phyloP scores from a whole-genome alignment of 2,329 filamentous ascomycete genomes.

The Penicillium sp. region DNA sequence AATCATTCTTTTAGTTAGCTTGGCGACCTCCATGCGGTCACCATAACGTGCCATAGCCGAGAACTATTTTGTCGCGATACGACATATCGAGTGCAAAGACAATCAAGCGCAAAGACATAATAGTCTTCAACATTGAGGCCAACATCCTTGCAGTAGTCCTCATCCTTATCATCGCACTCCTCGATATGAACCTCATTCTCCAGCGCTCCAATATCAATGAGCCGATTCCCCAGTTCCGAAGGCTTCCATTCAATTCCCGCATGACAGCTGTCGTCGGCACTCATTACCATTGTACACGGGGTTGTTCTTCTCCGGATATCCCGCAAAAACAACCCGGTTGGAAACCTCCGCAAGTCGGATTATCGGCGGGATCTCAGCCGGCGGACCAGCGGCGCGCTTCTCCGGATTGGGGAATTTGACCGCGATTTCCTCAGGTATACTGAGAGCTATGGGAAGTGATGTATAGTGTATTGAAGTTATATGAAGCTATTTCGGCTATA shows the following conservation, averaged over 20 bases:
- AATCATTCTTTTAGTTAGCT: neutral
- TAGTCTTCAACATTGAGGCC: slow-evolving; percentile 44
- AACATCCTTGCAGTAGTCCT: slow-evolving; percentile 51
- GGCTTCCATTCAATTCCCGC: slow-evolving; percentile 65
- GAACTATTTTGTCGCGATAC: slow-evolving; percentile 5
- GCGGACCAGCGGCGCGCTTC: slow-evolving; percentile 6
- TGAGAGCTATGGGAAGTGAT: no score
- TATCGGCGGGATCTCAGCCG: neutral
- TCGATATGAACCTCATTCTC: slow-evolving; percentile 72
- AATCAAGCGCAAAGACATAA: slow-evolving; percentile 55
- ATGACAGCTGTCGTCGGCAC: slow-evolving; percentile 93
- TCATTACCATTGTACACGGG: slow-evolving; percentile 91
- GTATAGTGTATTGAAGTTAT: no score
- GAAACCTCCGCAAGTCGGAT: slow-evolving; percentile 12
- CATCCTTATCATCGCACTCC: slow-evolving; percentile 50
- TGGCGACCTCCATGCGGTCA: neutral
- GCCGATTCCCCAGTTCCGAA: slow-evolving; percentile 70
- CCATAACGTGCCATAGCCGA: neutral
- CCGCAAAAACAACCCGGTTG: slow-evolving; percentile 55
- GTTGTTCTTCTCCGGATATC: slow-evolving; percentile 90
- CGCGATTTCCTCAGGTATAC: neutral
- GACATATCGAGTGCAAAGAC: neutral
- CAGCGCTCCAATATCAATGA: slow-evolving; percentile 78
- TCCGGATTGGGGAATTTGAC: slow-evolving; percentile 8
- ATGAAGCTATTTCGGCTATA: neutral